Evolutionary conservation across 495 filamentous ascomycete genomes (phyloP), one percentile per base, ranked within the genome.

Genomic region (Aspergillus homomorphus): DNA sequence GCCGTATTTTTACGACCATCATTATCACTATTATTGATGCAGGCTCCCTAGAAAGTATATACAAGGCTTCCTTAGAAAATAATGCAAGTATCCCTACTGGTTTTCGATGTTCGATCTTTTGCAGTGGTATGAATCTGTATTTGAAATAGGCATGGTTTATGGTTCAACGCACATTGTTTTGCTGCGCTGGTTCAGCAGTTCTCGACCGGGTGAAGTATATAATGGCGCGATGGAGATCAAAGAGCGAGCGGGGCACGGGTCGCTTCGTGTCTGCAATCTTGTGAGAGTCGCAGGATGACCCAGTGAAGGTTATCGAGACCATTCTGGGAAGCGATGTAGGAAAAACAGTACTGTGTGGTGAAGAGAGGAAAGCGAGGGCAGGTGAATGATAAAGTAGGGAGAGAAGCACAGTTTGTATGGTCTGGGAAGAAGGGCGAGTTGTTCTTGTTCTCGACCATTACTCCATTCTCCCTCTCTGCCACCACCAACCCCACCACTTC

Each of bases 1-100:
- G 52, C 23, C 48, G 53, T 56, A 61, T 57, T 24, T 16, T 49
- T 57, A 62, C 45, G n/a, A 2, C 18, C 24, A 54, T 42, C 5
- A 43, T 30, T 62, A 57, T 56, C 41, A 53, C 5, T 38, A 12
- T 12, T 2, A 14, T 38, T 38, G 33, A 26, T 15, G 19, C 46
- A 24, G 14, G n/a, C 46, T 10, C 21, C 48, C 23, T 51, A 51
- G 23, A 24, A 14, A 18, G 15, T 51, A 62, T 54, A 54, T 54
- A 54, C 21, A n/a, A 22, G 41, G 24, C 22, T 22, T 24, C 42
- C 14, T 19, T 26, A 30, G 18, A 23, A 19, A 48, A n/a, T 28
- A 51, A 51, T 51, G 48, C 48, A 30, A 51, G 33, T 38, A 38
- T 38, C 4, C 3, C 3, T 28, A 28, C 26, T 9, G 3, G 26